Conservation (phyloP, 2,329 filamentous ascomycete species). For the Exophiala sp. region DNA sequence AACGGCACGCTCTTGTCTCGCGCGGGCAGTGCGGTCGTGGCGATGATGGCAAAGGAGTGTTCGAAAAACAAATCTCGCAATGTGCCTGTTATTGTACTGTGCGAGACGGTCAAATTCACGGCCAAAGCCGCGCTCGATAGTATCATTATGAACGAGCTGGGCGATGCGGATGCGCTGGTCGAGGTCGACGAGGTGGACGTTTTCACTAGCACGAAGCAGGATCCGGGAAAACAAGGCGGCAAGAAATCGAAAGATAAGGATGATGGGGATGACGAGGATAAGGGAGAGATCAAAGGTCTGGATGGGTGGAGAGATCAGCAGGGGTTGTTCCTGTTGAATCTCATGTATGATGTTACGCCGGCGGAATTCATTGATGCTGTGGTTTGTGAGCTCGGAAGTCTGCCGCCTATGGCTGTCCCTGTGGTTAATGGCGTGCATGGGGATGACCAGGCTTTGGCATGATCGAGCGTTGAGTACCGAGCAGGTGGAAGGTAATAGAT, state of each 20-base stretch:
- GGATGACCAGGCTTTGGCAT: constrained; percentile 25
- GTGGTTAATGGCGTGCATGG: constrained; percentile 45
- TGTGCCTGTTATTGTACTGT: constrained; percentile 81
- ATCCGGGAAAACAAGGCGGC: constrained; percentile 12
- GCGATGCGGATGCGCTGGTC: constrained; percentile 66
- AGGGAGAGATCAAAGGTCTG: constrained; percentile 35
- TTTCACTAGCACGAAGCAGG: constrained; percentile 15
- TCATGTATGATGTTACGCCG: constrained; percentile 90
- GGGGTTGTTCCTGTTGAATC: constrained; percentile 62
- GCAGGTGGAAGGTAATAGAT: too few relatives aligned
- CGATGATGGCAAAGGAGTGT: constrained; percentile 70
- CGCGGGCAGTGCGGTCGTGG: constrained; percentile 80
- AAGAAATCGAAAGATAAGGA: constrained; percentile 33
- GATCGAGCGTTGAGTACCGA: background rate
- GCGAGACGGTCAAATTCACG: constrained; percentile 94
- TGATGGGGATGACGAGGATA: constrained; percentile 26
- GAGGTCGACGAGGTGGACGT: constrained; percentile 19
- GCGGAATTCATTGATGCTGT: constrained; percentile 84
- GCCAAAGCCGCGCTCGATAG: constrained; percentile 86
- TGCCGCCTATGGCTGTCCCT: constrained; percentile 82
- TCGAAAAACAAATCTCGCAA: constrained; percentile 48
- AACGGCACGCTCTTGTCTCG: constrained; percentile 89
- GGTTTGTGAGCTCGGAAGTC: constrained; percentile 83
- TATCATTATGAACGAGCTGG: constrained; percentile 91
- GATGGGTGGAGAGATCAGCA: constrained; percentile 57